Evolutionary conservation across 441 rosid species (phyloP), one percentile per base, ranked within the genome.

Genomic region (Syzygium malaccense): DNA sequence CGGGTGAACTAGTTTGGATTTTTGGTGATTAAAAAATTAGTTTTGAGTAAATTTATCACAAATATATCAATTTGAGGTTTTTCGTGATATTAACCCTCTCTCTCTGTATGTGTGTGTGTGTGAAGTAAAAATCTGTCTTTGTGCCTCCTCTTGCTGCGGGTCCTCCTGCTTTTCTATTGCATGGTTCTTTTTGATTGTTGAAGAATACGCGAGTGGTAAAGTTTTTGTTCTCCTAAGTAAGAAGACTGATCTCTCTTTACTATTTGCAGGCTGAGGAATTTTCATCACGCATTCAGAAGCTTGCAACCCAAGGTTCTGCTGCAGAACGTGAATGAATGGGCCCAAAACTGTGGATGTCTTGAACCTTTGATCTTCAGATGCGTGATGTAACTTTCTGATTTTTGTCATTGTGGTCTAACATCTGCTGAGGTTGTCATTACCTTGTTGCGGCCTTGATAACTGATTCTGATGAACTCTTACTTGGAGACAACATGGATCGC

Each of bases 231-330:
- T 83, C n/a, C 28, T 4, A 37, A 26, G 18, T 57, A 45, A 88
- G 88, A 89, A 20, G 85, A 30, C 89, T 90, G 83, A 90, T 85
- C 89, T 56, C 20, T 51, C 45, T 37, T 86, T 32, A 87, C 17
- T 88, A 51, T 92, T 86, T 85, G 86, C 94, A 97, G 99, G 98
- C 99, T 9, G 99, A 97, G 91, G 99, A 98, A 62, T 98, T 97
- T 93, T 96, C 98, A 30, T 96, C 96, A 0, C 94, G 96, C 37
- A 95, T 97, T 87, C 95, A 94, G 62, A 96, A 94, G 91, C 93
- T 98, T 62, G 99, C 96, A 48, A 89, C 91, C 54, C 97, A 94
- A 92, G 98, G 98, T 88, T 94, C 96, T 71, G 91, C 93, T 32
- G 91, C 95, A 68, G 98, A 95, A 89, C 92, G 94, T 19, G 94